These are phyloP conservation scores for Botrytis cinerea DNA, from an alignment of 2,329 filamentous ascomycete species.

Conservation along the genomic window DNA sequence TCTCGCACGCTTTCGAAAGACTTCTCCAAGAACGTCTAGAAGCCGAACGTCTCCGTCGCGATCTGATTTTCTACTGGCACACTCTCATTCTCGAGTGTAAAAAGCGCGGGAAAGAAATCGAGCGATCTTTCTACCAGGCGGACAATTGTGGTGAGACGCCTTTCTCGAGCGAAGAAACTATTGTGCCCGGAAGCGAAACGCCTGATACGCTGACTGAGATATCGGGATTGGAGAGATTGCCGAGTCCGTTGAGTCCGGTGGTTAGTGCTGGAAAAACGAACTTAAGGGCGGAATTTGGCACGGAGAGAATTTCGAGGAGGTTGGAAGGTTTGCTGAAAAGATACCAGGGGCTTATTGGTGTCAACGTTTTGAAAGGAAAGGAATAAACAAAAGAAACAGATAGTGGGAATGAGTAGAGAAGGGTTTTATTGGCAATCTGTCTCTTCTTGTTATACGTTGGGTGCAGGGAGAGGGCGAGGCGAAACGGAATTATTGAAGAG, in stretches of 20 bases:
- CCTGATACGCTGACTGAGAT: not conserved
- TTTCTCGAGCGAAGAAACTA: conserved; percentile 18
- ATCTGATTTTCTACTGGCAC: conserved; percentile 19
- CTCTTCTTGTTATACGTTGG: conserved; percentile 15
- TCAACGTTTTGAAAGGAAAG: not conserved
- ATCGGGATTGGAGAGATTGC: not conserved
- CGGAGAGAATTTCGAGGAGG: not conserved
- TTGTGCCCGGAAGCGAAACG: not conserved
- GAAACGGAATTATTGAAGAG: conserved; percentile 10
- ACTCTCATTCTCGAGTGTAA: conserved; percentile 1
- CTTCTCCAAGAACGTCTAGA: conserved; percentile 19
- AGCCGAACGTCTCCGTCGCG: conserved; percentile 7
- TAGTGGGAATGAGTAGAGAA: conserved; percentile 5
- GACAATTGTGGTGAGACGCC: conserved; percentile 12
- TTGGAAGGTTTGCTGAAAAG: conserved; percentile 4
- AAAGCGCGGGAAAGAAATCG: not conserved
- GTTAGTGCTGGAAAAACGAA: not conserved
- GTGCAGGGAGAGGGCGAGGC: not conserved
- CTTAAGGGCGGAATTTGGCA: not conserved
- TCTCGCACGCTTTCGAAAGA: conserved; percentile 22
- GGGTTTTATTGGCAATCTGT: conserved; percentile 16
- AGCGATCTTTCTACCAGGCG: not conserved
- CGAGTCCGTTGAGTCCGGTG: not conserved
- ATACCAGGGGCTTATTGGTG: conserved; percentile 5
- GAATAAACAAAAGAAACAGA: not conserved